Conservation (phyloP, 371 early-diverging fungal species). For the Mucor plumbeus region DNA sequence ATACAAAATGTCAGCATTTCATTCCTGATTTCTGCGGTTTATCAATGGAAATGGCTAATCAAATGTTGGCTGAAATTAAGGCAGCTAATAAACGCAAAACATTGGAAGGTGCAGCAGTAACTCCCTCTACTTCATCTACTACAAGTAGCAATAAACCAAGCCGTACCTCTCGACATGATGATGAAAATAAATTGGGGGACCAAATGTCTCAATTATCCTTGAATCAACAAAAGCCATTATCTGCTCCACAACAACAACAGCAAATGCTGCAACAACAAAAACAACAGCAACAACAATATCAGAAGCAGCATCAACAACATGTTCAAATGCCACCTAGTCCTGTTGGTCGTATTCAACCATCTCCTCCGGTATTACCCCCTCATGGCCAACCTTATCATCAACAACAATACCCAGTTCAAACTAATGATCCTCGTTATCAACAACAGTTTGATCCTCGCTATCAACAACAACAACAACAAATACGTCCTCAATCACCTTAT, state of each 20-base stretch:
- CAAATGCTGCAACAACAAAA: constrained; percentile 5
- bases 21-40: constrained; percentile 96
- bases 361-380: constrained; percentile 23
- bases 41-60: constrained; percentile 83
- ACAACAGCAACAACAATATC: not conserved
- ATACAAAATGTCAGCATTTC: constrained; percentile 85
- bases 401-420: constrained; percentile 29
- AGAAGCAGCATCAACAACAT: not conserved
- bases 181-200: constrained; percentile 2
- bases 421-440: constrained; percentile 25
- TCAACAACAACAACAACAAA: constrained; percentile 1
- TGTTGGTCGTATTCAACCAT: constrained; percentile 3
- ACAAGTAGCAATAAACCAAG: constrained; percentile 20
- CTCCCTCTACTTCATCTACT: constrained; percentile 19
- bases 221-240: constrained; percentile 29
- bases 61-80: constrained; percentile 82
- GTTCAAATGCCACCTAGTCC: not conserved
- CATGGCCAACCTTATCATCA: constrained; percentile 33
- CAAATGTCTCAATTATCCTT: constrained; percentile 17
- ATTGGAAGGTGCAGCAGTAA: constrained; percentile 14
- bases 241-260: constrained; percentile 20
- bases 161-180: constrained; percentile 15
- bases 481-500: not conserved
- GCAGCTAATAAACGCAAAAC: constrained; percentile 57
- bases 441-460: constrained; percentile 23